Conservation (phyloP, 352 stramenopile genomes). For the Thraustochytrium sp. region DNA sequence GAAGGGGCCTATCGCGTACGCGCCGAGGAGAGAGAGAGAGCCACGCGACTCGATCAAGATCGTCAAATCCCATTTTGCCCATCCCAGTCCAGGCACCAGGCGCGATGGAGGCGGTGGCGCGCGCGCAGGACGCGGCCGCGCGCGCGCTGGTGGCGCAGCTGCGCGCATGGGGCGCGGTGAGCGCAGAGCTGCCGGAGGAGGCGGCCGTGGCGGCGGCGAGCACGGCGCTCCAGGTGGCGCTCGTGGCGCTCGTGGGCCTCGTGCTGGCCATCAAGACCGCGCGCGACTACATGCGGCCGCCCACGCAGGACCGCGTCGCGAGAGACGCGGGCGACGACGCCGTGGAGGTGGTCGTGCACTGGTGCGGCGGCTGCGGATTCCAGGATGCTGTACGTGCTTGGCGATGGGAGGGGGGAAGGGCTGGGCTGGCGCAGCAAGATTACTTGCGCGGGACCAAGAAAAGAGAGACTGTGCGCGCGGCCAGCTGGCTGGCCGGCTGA, state of each 20-base stretch:
- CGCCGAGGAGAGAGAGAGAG: no score
- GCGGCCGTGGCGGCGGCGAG: neutral
- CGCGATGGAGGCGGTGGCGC: neutral
- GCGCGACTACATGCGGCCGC: neutral
- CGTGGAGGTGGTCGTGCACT: neutral
- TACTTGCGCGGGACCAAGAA: no score
- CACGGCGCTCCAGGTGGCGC: neutral
- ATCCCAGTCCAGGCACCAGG: no score
- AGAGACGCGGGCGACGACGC: neutral
- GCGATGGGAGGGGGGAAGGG: no score
- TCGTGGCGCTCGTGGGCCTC: neutral
- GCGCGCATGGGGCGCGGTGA: no score
- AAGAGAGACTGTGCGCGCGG: no score
- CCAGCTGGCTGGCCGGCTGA: no score
- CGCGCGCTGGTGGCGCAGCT: neutral
- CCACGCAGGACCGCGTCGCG: neutral
- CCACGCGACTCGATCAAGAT: no score
- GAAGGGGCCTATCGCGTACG: no score
- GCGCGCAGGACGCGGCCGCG: neutral
- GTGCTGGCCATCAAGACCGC: neutral
- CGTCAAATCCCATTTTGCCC: no score
- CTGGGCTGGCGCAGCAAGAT: no score
- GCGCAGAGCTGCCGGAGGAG: neutral
- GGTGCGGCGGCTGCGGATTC: conserved; percentile 11
- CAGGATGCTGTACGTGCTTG: neutral